Evolutionary conservation across 1,284 basidiomycete species (phyloP), one percentile per base, ranked within the genome.

Genomic region (Malassezia sp.): DNA sequence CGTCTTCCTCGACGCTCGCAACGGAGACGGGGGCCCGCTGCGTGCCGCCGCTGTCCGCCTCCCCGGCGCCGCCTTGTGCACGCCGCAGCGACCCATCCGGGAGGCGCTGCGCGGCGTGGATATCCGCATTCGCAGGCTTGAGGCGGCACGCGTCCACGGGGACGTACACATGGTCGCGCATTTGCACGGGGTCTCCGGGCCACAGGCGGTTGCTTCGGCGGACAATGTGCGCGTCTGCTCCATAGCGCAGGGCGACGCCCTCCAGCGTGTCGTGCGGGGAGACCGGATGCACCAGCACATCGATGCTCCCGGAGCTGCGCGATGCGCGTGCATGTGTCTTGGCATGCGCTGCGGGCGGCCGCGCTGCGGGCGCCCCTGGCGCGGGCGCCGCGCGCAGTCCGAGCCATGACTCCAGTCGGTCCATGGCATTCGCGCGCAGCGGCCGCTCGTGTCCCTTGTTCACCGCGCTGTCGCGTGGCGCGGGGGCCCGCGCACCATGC

Each of bases 171-270:
- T 51, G 41, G 41, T 59, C 58, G 32, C 64, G 57, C 43, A 62
- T 64, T 45, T 65, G 66, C 1, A 60, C 57, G 6, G 55, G 55
- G 43, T 69, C 66, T 26, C 64, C 62, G 4, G 62, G 62, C 66
- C 66, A 69, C 9, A 69, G 53, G 17, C 59, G 55, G 46, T 69
- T 69, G 18, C 59, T 58, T 22, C 60, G 57, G 23, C 64, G 57
- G 11, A 69, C 45, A 12, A 55, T 47, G 22, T 55, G 49, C 9
- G 56, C 60, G 34, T 69, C 63, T n/a, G 61, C 55, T 7, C 63
- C 63, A 37, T 69, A 69, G n/a, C 57, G 53, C 9, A 69, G 51
- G 5, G 66, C 59, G 26, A 69, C 38, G 11, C 59, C 54, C 3
- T 55, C 42, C 1, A 69, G 52, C 2, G 64, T 63, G 28, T 69